Evolutionary conservation across 805 yeast genomes (phyloP).

Genomic region (Candida lessepsii): DNA sequence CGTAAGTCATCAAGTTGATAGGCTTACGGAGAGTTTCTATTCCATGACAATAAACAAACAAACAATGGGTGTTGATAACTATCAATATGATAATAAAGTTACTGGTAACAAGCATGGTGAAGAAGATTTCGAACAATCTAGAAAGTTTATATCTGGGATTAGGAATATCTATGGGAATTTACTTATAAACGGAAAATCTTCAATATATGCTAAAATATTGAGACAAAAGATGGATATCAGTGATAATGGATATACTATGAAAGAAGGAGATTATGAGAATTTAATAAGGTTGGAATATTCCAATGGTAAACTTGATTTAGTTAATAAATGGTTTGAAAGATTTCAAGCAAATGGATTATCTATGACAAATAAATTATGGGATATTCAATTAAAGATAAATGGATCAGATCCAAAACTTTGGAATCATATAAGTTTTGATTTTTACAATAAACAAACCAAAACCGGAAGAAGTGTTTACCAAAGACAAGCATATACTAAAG

Average conservation of each 20-base stretch:
- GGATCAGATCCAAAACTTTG: conserved; percentile 36
- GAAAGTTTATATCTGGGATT: conserved; percentile 17
- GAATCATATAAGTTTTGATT: conserved; percentile 21
- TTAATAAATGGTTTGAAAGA: conserved; percentile 37
- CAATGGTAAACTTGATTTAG: conserved; percentile 40
- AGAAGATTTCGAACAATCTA: conserved; percentile 9
- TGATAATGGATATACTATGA: conserved; percentile 17
- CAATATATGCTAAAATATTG: conserved; percentile 21
- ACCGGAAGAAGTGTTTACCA: conserved; percentile 10
- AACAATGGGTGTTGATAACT: background rate
- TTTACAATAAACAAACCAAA: conserved; percentile 12
- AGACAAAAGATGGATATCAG: conserved; percentile 17
- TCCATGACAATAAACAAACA: conserved; percentile 4
- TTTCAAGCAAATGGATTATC: conserved; percentile 6
- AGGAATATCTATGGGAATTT: conserved; percentile 26
- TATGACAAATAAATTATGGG: conserved; percentile 38
- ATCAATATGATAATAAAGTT: background rate
- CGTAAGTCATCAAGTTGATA: conserved; percentile 20
- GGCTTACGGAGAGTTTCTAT: conserved; percentile 15
- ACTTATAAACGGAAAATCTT: conserved; percentile 18
- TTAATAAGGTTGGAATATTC: conserved; percentile 33
- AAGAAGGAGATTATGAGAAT: conserved; percentile 36
- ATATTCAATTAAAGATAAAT: conserved; percentile 29
- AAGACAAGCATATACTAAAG: background rate
- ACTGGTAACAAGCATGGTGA: background rate